phyloP scores from a whole-genome alignment of 163 green algal species.

The Scenedesmus sp. region DNA sequence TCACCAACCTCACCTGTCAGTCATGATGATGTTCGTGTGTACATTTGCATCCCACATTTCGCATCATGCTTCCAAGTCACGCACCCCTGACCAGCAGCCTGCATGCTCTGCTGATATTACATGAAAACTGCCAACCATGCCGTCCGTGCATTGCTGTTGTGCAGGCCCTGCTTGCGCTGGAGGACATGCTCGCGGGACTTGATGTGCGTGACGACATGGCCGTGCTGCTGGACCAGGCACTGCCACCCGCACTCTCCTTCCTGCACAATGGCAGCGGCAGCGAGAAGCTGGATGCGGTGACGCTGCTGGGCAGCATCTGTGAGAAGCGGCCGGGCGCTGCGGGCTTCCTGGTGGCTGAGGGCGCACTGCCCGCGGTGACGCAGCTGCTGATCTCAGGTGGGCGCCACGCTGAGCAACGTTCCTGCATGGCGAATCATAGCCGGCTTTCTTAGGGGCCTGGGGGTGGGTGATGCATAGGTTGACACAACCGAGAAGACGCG shows the following conservation, averaged over 20 bases:
- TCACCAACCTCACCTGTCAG: not conserved
- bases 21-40: too few relatives aligned
- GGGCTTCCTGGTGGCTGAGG: constrained; percentile 58
- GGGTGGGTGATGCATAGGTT: too few relatives aligned
- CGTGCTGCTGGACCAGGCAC: constrained; percentile 62
- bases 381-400: constrained; percentile 56
- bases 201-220: constrained; percentile 58
- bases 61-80: too few relatives aligned
- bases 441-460: not conserved
- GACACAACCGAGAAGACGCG: too few relatives aligned
- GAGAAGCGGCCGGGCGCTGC: constrained; percentile 50
- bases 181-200: constrained; percentile 38
- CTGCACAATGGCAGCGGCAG: constrained; percentile 1
- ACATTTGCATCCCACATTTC: too few relatives aligned
- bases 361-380: constrained; percentile 39
- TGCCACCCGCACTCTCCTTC: constrained; percentile 46
- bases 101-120: too few relatives aligned
- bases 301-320: constrained; percentile 52
- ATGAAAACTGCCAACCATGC: not conserved
- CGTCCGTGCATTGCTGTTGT: not conserved
- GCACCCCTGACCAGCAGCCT: too few relatives aligned
- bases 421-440: too few relatives aligned
- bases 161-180: constrained; percentile 42
- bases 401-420: not conserved
- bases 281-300: constrained; percentile 46